Base-by-base conservation (phyloP, 768 basidiomycete genomes). In the Thelephora ganbajun region DNA sequence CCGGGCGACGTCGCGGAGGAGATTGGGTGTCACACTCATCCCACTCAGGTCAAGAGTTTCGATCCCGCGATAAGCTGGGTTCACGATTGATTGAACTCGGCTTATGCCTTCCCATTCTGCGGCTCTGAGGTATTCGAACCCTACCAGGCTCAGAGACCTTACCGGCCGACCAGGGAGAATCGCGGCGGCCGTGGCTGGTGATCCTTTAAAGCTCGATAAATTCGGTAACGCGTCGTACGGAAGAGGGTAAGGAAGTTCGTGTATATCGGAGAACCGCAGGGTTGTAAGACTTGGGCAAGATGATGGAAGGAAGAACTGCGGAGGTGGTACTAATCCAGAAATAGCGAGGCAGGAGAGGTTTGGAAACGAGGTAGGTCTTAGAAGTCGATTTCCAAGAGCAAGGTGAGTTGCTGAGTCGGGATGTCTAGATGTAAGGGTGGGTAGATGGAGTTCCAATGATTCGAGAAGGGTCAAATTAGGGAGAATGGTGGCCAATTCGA, bases 151-250 rank as follows among this genome's bases (percentile, higher is more conserved):
- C 44, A 82, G 73, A 48, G 62, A 61, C 39, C 69, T 71, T 22
- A 82, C 72, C 2, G 78, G 77, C 18, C 80, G 66, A 16, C 77
- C 77, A 4, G 79, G 80, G 46, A 81, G 70, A 43, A 82, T 55
- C 14, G 66, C 61, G 43, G 77, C 77, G 2, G 79, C 79, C n/a
- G 73, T 67, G 56, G 68, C 67, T 48, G 78, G 70, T 33, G 71
- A 68, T 49, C 80, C 80, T 48, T 77, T 75, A 68, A 80, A 81
- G 45, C 69, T 69, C 11, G 66, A 54, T 19, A 83, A 69, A 43
- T 51, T 52, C 4, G 74, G 73, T 16, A 81, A 63, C 46, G 39
- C 39, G 14, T 72, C 69, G 48, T 56, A 48, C n/a, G 67, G 55
- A 6, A 66, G 61, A 23, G 78, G 63, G 46, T 56, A 50, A 23